Evolutionary conservation across 1,139 yeast genomes (phyloP), one percentile per base, ranked within the genome.

Genomic region (Magnusiomyces paraingens): DNA sequence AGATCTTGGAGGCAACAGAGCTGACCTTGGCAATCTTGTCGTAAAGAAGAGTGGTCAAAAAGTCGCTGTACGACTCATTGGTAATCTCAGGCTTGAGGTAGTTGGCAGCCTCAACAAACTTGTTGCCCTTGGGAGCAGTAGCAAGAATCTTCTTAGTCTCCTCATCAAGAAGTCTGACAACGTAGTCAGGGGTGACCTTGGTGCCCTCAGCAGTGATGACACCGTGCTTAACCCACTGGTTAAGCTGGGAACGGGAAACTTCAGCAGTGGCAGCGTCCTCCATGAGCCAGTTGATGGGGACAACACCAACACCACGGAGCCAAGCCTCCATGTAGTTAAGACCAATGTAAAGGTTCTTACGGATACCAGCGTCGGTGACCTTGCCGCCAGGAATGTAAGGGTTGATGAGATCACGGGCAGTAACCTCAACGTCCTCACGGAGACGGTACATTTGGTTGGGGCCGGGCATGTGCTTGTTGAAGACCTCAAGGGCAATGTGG

Each of bases 221-320:
- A 55, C 83, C 83, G 68, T 86, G 93, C 61, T 82, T 82, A 58
- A 85, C 89, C 93, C 93, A 86, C 70, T 86, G 91, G 81, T 86
- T 83, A 63, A 86, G 78, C 72, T 84, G 90, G 43, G 88, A 80
- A 70, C 94, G 82, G 38, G 91, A 84, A 43, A 86, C 93, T 70
- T 86, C 94, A 53, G 93, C 93, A 56, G 93, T 86, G 50, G 93
- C 93, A 53, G 93, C 93, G 66, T 86, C 93, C 73, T 86, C 94
- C 94, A 86, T 86, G 72, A 85, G 76, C 70, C 79, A 83, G 75
- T 85, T 84, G 71, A 86, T 84, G 63, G 94, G 91, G 57, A 86
- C 90, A 74, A 90, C 83, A 22, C 93, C 93, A 61, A 81, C 72
- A 57, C 87, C 86, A 64, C 89, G 78, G 65, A 86, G 79, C 93